Base-by-base conservation (phyloP, 495 filamentous ascomycete genomes). In the Letharia columbiana region DNA sequence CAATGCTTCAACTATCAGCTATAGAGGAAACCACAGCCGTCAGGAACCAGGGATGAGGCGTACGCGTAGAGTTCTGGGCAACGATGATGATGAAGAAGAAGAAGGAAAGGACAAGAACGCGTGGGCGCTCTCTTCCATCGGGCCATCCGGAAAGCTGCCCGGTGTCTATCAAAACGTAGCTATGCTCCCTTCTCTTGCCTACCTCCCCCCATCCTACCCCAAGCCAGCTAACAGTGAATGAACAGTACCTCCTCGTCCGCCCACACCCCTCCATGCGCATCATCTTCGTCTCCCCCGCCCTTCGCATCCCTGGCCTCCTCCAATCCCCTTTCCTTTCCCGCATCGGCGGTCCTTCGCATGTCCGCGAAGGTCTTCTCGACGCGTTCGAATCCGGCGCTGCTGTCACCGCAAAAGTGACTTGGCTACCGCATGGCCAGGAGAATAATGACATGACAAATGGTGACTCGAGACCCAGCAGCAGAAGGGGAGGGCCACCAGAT, bases 231-330 rank as follows among this genome's bases (percentile, higher is more conserved):
- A 58, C 12, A 56, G 71, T 80, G n/a, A 82, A 82, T 68, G 73
- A 83, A 42, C 75, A 87, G 69, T 89, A 87, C 71, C 77, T 89
- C 42, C 79, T 87, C 61, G 76, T 89, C 52, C 82, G 85, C 2
- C 86, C 86, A 0, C 77, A 78, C 65, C 86, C 86, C 4, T 83
- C 76, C 64, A 76, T 88, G 6, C 80, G 82, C 35, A 83, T 87
- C 66, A 79, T 88, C n/a, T 88, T 88, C 75, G 81, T 84, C 52
- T 86, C 84, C 9, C 85, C 86, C 6, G 81, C 83, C 42, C 79
- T 88, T 39, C 84, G 85, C 31, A 78, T 87, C 37, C 86, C 86
- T 0, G 86, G 86, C 1, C 86, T 87, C 63, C 73, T 87, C 4
- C 86, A 89, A 72, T 84, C 82, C 8, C 80, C 77, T 60, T 86